Percentiles rank a stretch among this genome's conserved stretches.
Evolutionary conservation across 1,284 basidiomycete genomes (phyloP).

Genomic region (Clitocybe nebularis): DNA sequence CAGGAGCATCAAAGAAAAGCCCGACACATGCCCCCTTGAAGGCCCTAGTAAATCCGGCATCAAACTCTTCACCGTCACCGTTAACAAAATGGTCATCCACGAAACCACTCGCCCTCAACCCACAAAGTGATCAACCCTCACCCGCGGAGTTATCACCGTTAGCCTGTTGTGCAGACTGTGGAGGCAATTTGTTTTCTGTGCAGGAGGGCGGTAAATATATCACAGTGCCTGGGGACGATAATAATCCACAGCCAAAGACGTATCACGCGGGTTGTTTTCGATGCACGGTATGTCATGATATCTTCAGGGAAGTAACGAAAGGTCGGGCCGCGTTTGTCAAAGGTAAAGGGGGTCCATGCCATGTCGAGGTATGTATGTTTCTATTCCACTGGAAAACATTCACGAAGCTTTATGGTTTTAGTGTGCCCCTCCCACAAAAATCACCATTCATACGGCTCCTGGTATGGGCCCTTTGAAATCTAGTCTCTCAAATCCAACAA

Average conservation of each 20-base stretch:
- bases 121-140: neutral
- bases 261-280: conserved; percentile 75
- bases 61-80: neutral
- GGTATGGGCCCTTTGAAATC: conserved; percentile 12
- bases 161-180: conserved; percentile 52
- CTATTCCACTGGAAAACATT: conserved; percentile 7
- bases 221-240: conserved; percentile 57
- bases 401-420: conserved; percentile 24
- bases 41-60: neutral
- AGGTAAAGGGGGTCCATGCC: conserved; percentile 61
- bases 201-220: conserved; percentile 50
- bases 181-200: conserved; percentile 50
- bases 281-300: conserved; percentile 59
- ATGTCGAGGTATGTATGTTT: conserved; percentile 53
- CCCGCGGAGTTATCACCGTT: conserved; percentile 19
- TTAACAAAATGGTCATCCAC: neutral
- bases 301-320: conserved; percentile 56
- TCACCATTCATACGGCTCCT: conserved; percentile 29
- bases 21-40: conserved; percentile 7
- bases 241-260: conserved; percentile 41
- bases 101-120: no score
- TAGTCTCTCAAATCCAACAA: conserved; percentile 1
- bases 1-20: conserved; percentile 13
- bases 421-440: conserved; percentile 61
- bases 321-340: conserved; percentile 68